These are phyloP conservation scores for Podospora bellae-mahoneyi DNA, from an alignment of 495 filamentous ascomycete species.

Conservation along the genomic window DNA sequence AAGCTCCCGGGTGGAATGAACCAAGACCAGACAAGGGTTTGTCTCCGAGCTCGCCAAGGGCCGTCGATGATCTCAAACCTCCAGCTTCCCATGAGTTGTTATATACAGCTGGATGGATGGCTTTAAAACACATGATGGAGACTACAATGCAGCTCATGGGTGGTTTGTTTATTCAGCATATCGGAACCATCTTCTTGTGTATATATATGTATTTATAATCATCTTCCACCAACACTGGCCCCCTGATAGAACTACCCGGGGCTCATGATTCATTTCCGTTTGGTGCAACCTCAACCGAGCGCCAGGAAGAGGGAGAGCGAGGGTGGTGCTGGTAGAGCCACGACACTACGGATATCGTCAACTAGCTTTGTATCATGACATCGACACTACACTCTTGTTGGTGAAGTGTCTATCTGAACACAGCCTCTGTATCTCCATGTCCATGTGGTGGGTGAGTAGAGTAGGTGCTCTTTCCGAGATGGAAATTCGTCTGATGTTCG, in stretches of 20 bases:
- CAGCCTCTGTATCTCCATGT: not conserved
- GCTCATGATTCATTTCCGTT: not conserved
- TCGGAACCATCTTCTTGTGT: too few relatives aligned
- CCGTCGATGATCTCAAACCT: constrained; percentile 11
- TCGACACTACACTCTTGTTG: not conserved
- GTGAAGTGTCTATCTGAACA: not conserved
- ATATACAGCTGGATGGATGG: not conserved
- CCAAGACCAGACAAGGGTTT: constrained; percentile 2
- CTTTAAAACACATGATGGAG: not conserved
- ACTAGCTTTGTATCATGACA: not conserved
- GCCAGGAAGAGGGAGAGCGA: not conserved
- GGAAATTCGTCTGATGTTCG: not conserved
- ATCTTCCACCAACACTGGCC: not conserved
- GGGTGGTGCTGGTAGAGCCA: not conserved
- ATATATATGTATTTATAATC: too few relatives aligned
- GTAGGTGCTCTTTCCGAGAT: not conserved
- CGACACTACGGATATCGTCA: not conserved
- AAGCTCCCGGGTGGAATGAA: constrained; percentile 6
- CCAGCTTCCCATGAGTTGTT: not conserved
- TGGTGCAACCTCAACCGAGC: not conserved
- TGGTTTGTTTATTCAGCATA: not conserved
- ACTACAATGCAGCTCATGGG: too few relatives aligned
- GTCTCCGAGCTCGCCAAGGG: not conserved
- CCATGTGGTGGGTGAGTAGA: not conserved
- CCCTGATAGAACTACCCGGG: not conserved